A percentile compares a stretch with the other conserved stretches of the same genome.
These are phyloP conservation scores for Pseudonitzschia multistriata DNA, from an alignment of 108 stramenopile genomes.

Conservation along the genomic window DNA sequence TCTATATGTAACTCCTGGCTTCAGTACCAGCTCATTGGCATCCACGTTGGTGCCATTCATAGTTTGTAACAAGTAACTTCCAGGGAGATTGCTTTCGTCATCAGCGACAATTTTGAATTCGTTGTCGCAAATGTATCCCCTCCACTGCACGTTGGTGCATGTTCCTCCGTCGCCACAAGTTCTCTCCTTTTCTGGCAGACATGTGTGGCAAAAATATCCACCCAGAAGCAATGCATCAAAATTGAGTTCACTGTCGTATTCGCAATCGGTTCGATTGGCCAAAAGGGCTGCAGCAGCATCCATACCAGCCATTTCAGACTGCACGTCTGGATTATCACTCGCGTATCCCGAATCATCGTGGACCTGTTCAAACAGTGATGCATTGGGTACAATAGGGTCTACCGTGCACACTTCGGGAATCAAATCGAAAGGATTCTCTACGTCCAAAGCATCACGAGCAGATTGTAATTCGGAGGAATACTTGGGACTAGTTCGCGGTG, in stretches of 20 bases:
- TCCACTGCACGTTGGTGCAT: constrained; percentile 26
- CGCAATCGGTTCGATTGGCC: constrained; percentile 50
- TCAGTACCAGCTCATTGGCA: constrained; percentile 1
- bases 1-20: constrained; percentile 26
- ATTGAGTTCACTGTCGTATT: constrained; percentile 41
- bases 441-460: background rate
- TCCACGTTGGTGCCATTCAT: constrained; percentile 3
- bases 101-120: constrained; percentile 26
- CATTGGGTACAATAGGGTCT: constrained; percentile 25
- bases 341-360: constrained; percentile 49
- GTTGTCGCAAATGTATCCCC: constrained; percentile 45
- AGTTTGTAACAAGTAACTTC: background rate
- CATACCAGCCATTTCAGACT: constrained; percentile 47
- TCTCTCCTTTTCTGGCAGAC: constrained; percentile 27
- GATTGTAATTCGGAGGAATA: background rate
- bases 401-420: constrained; percentile 29
- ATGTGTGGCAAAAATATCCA: constrained; percentile 50
- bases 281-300: constrained; percentile 40
- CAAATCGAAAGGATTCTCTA: constrained; percentile 19
- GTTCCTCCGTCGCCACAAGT: constrained; percentile 27
- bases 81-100: background rate
- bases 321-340: constrained; percentile 39
- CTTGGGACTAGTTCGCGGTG: constrained; percentile 20
- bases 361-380: constrained; percentile 50
- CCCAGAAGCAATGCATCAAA: constrained; percentile 54